Percentiles rank a stretch among this genome's conserved stretches.
Conservation (phyloP, 208 protist species). For the Trypanosomatidae sp. region DNA sequence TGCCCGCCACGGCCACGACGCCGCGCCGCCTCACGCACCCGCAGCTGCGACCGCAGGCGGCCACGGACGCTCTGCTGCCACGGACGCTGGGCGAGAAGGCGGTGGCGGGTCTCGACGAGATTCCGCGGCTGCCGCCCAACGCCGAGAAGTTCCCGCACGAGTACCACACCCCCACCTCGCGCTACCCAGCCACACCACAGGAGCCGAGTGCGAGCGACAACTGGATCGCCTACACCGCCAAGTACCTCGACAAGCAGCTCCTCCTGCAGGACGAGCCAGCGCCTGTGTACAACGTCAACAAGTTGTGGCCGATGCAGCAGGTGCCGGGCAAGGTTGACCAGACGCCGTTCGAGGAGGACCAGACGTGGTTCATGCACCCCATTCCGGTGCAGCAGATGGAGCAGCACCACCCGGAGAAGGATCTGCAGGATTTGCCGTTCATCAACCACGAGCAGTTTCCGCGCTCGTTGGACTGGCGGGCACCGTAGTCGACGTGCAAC, state of each 20-base stretch:
- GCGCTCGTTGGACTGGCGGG: constrained; percentile 84
- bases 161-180: constrained; percentile 78
- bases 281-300: constrained; percentile 85
- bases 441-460: constrained; percentile 91
- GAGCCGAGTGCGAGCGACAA: constrained; percentile 41
- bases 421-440: constrained; percentile 85
- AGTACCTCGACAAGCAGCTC: constrained; percentile 84
- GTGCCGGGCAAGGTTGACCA: constrained; percentile 85
- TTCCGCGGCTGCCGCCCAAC: constrained; percentile 67
- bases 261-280: constrained; percentile 48
- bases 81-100: constrained; percentile 62
- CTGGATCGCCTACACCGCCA: constrained; percentile 87
- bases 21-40: constrained; percentile 66
- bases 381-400: constrained; percentile 88
- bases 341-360: constrained; percentile 90
- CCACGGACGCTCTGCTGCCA: constrained; percentile 61
- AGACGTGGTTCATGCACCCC: constrained; percentile 86
- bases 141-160: constrained; percentile 81
- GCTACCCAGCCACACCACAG: constrained; percentile 67
- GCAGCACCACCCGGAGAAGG: constrained; percentile 84
- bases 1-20: constrained; percentile 42
- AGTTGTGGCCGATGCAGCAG: constrained; percentile 88
- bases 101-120: constrained; percentile 20
- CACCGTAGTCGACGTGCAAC: too few species aligned
- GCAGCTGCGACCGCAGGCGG: constrained; percentile 65